Evolutionary conservation across 345 rosid genomes (phyloP), one percentile per base, ranked within the genome.

Genomic region (Draba incana): DNA sequence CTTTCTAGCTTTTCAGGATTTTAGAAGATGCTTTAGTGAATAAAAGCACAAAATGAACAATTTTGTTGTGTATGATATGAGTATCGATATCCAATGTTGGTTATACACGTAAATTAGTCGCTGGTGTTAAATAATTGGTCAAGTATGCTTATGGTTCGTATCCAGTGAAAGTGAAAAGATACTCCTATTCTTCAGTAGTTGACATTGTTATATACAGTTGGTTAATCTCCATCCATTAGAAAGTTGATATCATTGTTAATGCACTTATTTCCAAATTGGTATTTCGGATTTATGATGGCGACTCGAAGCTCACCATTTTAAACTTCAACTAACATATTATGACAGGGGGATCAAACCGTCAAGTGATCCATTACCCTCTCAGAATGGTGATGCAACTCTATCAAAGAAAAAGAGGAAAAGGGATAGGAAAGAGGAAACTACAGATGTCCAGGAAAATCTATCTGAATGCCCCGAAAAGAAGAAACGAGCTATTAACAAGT

Each of bases 381-480:
- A 54, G 64, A 55, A 72, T 20, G 76, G 31, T 47, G 65, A 59
- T 23, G 62, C 41, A 53, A 58, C 46, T 57, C 12, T 41, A n/a
- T 52, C 66, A 4, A 66, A 59, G 66, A 74, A 74, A 66, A 64
- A 73, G 48, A 66, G 76, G 57, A 74, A 67, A 79, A 66, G 76
- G 57, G 70, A 81, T 69, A 59, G 67, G 64, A 69, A 70, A 72
- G 69, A 74, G 72, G 76, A 79, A 69, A 48, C 45, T 53, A 33
- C 75, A 52, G 41, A 66, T 52, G 72, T n/a, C 72, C 45, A 23
- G 37, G 14, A 67, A 44, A 33, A 56, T 55, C 10, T 8, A 20
- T 31, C 41, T 43, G 63, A 45, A 42, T 65, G 50, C 27, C 23
- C 25, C 20, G 20, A 43, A 37, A 52, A 2, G 4, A 70, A 61